Percentiles rank a stretch among this genome's conserved stretches.
phyloP scores from a whole-genome alignment of 257 asterid genomes.

The Ocimum tenuiflorum region DNA sequence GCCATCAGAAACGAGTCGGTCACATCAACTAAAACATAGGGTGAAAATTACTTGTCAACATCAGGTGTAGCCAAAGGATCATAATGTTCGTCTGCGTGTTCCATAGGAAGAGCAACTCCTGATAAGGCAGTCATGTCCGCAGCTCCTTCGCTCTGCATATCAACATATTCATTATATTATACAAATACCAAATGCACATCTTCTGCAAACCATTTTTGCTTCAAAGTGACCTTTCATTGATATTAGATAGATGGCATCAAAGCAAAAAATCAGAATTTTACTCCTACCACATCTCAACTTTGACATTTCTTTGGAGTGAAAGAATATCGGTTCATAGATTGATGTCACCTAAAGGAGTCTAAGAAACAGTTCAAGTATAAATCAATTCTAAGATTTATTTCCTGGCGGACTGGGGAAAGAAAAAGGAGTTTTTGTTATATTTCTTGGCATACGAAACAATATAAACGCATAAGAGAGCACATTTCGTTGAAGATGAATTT shows the following conservation, averaged over 20 bases:
- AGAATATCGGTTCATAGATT: not conserved
- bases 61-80: constrained; percentile 91
- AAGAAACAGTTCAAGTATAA: too few relatives aligned
- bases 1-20: not conserved
- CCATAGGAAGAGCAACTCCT: constrained; percentile 52
- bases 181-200: too few relatives aligned
- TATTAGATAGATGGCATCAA: too few relatives aligned
- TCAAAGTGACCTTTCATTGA: too few relatives aligned
- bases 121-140: constrained; percentile 59
- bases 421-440: not conserved
- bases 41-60: constrained; percentile 65
- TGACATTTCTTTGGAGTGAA: too few relatives aligned
- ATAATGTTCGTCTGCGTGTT: constrained; percentile 61
- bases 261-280: too few relatives aligned
- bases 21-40: not conserved
- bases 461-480: too few relatives aligned
- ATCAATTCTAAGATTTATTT: not conserved
- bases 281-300: too few relatives aligned
- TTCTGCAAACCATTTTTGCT: too few relatives aligned
- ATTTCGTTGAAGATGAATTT: too few relatives aligned
- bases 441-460: not conserved
- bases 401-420: not conserved
- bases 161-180: not conserved
- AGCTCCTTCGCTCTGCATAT: constrained; percentile 57
- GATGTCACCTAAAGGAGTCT: too few relatives aligned